Conservation (phyloP, 2,329 filamentous ascomycete species). For the Phoma sp. region DNA sequence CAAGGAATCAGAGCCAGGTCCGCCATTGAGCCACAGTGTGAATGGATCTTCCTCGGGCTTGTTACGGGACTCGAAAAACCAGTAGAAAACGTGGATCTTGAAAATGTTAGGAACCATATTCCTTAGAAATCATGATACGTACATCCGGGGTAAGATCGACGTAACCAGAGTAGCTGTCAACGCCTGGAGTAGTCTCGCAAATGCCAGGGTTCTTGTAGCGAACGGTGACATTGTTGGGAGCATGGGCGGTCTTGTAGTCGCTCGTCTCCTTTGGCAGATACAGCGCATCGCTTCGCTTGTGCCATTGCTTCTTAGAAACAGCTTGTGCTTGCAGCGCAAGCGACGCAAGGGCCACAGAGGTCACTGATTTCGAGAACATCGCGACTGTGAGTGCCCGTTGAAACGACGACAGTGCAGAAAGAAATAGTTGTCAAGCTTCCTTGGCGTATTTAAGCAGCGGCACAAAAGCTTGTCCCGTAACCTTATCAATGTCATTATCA, state of each 20-base stretch:
- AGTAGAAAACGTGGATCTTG: slow-evolving; percentile 51
- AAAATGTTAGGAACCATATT: too few species aligned
- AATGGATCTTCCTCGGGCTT: slow-evolving; percentile 55
- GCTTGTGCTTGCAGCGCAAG: slow-evolving; percentile 22
- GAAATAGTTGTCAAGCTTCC: slow-evolving; percentile 14
- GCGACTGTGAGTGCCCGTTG: not conserved
- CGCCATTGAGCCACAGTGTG: slow-evolving; percentile 60
- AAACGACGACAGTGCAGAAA: not conserved
- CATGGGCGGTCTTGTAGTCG: slow-evolving; percentile 53
- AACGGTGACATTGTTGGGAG: slow-evolving; percentile 54
- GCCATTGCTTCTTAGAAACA: slow-evolving; percentile 28
- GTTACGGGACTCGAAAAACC: slow-evolving; percentile 60
- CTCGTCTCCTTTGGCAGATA: slow-evolving; percentile 49
- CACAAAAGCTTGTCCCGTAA: slow-evolving; percentile 20
- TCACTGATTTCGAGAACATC: slow-evolving; percentile 23
- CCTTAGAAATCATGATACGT: too few species aligned
- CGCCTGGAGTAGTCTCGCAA: slow-evolving; percentile 60
- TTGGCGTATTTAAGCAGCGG: slow-evolving; percentile 23
- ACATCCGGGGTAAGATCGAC: slow-evolving; percentile 45
- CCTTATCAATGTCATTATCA: slow-evolving; percentile 18
- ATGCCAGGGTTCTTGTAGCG: slow-evolving; percentile 61
- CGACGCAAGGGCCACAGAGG: slow-evolving; percentile 21
- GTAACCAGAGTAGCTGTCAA: slow-evolving; percentile 55
- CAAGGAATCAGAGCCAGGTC: slow-evolving; percentile 58
- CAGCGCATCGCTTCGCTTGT: slow-evolving; percentile 24